Conservation (phyloP, 2,329 filamentous ascomycete species). For the Pseudogymnoascus sp. region DNA sequence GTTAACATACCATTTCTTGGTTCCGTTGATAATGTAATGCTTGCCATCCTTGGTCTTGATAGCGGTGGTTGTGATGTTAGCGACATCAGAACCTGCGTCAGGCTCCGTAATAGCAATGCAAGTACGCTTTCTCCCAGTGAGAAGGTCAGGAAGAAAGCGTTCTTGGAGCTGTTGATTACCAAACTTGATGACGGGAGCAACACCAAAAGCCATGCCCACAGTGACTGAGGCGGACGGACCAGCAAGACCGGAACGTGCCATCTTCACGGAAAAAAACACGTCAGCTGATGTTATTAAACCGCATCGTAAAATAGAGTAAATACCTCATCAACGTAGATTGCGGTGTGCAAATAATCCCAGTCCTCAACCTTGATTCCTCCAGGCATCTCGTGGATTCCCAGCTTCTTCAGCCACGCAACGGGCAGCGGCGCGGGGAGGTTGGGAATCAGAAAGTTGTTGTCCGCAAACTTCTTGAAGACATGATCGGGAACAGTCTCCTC, state of each 20-base stretch:
- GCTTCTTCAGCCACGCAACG: slow-evolving; percentile 56
- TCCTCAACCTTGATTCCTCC: slow-evolving; percentile 64
- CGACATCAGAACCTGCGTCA: slow-evolving; percentile 66
- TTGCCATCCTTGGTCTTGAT: slow-evolving; percentile 55
- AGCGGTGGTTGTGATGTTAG: slow-evolving; percentile 64
- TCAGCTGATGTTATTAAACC: background rate
- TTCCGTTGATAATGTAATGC: slow-evolving; percentile 65
- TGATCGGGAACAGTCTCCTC: slow-evolving; percentile 50
- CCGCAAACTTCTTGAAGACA: slow-evolving; percentile 58
- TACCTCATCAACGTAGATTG: slow-evolving; percentile 39
- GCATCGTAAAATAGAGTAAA: background rate
- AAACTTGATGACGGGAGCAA: slow-evolving; percentile 37
- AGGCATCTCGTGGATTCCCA: slow-evolving; percentile 60
- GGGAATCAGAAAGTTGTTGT: slow-evolving; percentile 64
- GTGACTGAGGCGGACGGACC: slow-evolving; percentile 62
- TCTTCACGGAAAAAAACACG: slow-evolving; percentile 55
- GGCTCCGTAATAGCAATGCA: slow-evolving; percentile 80
- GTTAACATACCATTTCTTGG: slow-evolving; percentile 60
- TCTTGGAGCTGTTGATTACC: slow-evolving; percentile 24
- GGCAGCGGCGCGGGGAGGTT: slow-evolving; percentile 64
- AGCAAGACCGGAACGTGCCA: slow-evolving; percentile 51
- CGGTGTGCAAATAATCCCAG: slow-evolving; percentile 64
- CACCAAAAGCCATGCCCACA: slow-evolving; percentile 65
- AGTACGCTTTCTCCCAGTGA: slow-evolving; percentile 57
- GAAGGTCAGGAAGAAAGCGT: slow-evolving; percentile 59